Conservation (phyloP, 441 rosid species). For the Adansonia grandidieri region DNA sequence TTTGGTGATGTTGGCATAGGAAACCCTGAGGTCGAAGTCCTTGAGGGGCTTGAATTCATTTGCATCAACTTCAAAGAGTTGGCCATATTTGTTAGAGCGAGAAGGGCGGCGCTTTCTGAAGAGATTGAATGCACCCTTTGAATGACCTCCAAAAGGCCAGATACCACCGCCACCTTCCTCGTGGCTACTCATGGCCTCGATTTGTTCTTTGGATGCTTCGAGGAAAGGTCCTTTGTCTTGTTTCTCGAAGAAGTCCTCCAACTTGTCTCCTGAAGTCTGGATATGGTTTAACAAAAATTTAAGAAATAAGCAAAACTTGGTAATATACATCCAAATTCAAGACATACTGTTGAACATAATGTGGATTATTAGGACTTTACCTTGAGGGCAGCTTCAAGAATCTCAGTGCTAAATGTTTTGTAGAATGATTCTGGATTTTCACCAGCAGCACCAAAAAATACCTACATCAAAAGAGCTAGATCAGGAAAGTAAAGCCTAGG, state of each 20-base stretch:
- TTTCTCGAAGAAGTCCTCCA: conserved; percentile 48
- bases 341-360: neutral
- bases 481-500: neutral
- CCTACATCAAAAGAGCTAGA: conserved; percentile 26
- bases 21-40: conserved; percentile 41
- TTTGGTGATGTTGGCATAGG: conserved; percentile 48
- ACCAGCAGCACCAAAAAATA: conserved; percentile 38
- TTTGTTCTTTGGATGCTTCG: conserved; percentile 52
- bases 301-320: conserved; percentile 3
- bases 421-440: conserved; percentile 39
- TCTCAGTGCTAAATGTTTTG: conserved; percentile 51
- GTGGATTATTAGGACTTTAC: conserved; percentile 22
- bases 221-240: conserved; percentile 37
- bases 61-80: conserved; percentile 39
- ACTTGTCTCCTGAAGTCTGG: conserved; percentile 42
- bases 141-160: conserved; percentile 53
- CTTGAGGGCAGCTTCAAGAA: conserved; percentile 59
- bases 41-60: conserved; percentile 38
- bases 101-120: conserved; percentile 32
- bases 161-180: conserved; percentile 33
- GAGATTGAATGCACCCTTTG: conserved; percentile 41
- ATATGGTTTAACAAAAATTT: neutral
- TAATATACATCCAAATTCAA: neutral
- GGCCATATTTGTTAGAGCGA: conserved; percentile 40
- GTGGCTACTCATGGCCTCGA: conserved; percentile 40